These are phyloP conservation scores for Podila clonocystis DNA, from an alignment of 192 early-diverging fungal genomes.

Conservation along the genomic window DNA sequence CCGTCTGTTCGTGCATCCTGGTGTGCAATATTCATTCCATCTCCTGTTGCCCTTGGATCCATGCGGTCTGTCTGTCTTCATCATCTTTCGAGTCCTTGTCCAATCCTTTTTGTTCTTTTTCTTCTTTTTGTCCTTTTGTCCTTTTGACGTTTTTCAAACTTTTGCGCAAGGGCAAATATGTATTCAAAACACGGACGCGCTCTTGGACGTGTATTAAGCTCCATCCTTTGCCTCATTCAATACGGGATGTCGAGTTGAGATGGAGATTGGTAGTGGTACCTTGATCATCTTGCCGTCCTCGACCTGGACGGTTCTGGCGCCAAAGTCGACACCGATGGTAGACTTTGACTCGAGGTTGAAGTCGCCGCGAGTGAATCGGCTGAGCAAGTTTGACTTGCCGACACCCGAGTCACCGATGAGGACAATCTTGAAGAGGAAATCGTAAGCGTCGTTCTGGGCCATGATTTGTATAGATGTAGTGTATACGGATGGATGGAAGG, in stretches of 20 bases:
- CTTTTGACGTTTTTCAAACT: too few species aligned
- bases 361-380: slow-evolving; percentile 72
- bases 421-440: slow-evolving; percentile 76
- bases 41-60: too few species aligned
- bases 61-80: too few species aligned
- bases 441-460: slow-evolving; percentile 74
- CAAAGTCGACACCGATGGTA: slow-evolving; percentile 57
- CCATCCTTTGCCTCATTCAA: too few species aligned
- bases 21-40: too few species aligned
- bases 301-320: slow-evolving; percentile 50
- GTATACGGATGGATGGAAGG: neutral
- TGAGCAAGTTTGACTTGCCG: slow-evolving; percentile 85
- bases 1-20: too few species aligned
- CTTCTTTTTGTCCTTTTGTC: too few species aligned
- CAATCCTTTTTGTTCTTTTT: too few species aligned
- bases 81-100: too few species aligned
- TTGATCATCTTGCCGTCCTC: slow-evolving; percentile 96
- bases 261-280: slow-evolving; percentile 59
- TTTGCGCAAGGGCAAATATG: slow-evolving; percentile 25
- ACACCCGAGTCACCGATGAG: slow-evolving; percentile 83
- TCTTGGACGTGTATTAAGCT: too few species aligned
- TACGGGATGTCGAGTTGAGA: slow-evolving; percentile 45
- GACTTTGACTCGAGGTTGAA: slow-evolving; percentile 55
- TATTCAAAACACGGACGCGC: slow-evolving; percentile 14
- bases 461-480: slow-evolving; percentile 14